Percentiles rank a stretch among this genome's conserved stretches.
These are phyloP conservation scores for Phialemoniopsis sp. DNA, from an alignment of 2,329 filamentous ascomycete species.

Conservation along the genomic window DNA sequence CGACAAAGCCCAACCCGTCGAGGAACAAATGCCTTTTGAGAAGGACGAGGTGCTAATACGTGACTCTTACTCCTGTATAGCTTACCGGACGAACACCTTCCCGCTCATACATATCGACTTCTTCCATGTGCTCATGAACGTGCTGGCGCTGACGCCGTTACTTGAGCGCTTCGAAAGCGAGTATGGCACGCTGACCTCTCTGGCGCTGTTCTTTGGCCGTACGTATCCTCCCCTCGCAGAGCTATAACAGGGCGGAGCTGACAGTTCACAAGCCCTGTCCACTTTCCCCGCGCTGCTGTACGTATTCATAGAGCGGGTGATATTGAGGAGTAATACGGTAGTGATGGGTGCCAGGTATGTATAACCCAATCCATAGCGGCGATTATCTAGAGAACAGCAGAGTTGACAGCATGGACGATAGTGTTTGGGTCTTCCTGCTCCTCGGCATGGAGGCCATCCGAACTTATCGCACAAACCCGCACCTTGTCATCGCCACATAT, in stretches of 20 bases:
- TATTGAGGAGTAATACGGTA: slow-evolving; percentile 67
- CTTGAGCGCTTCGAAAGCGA: slow-evolving; percentile 92
- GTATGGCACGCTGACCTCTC: slow-evolving; percentile 83
- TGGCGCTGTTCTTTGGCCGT: slow-evolving; percentile 89
- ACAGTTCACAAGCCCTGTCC: slow-evolving; percentile 56
- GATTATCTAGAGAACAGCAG: neutral
- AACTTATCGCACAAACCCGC: slow-evolving; percentile 76
- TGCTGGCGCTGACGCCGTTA: slow-evolving; percentile 77
- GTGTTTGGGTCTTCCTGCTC: slow-evolving; percentile 89
- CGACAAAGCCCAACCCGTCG: neutral
- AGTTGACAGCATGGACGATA: slow-evolving; percentile 27
- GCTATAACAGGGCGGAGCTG: neutral
- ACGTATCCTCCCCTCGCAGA: slow-evolving; percentile 34
- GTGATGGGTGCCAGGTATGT: slow-evolving; percentile 79
- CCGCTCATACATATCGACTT: slow-evolving; percentile 80
- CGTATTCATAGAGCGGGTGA: slow-evolving; percentile 68
- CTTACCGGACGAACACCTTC: slow-evolving; percentile 91
- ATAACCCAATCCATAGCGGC: neutral
- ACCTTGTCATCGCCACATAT: slow-evolving; percentile 58
- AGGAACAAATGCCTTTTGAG: neutral
- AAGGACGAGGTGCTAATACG: slow-evolving; percentile 1
- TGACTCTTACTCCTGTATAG: slow-evolving; percentile 36
- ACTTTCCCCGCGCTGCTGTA: slow-evolving; percentile 82
- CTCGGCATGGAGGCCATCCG: slow-evolving; percentile 82
- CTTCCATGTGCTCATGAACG: slow-evolving; percentile 76